Base-by-base conservation (phyloP, 2,329 filamentous ascomycete genomes). In the Diaporthe nobilis region DNA sequence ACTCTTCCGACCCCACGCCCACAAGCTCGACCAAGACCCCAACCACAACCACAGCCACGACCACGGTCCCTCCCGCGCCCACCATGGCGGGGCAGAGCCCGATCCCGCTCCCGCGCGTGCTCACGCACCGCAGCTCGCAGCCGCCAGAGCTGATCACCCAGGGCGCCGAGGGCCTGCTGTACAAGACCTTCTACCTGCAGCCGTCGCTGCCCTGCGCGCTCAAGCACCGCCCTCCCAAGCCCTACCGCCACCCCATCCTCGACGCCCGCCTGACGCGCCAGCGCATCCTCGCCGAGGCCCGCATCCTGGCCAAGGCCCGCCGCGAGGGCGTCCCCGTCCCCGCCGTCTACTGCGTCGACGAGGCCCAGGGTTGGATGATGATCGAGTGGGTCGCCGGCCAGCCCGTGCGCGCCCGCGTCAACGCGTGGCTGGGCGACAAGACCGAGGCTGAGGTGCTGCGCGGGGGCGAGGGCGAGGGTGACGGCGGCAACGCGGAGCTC, bases 81-180 rank as follows among this genome's bases (percentile, higher is more conserved):
- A 71, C 72, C 31, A 77, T 75, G 68, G 47, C 77, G 44, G 53
- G 47, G 49, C 65, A 75, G 44, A 81, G 80, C 67, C 75, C 80
- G 73, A 88, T 88, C 80, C 85, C 88, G 79, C 92, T 94, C 77
- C 93, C 93, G 51, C 84, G 87, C 47, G 89, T 93, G 79, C 93
- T 95, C 84, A 87, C 88, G 75, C 87, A 91, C 86, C 90, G 90
- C 82, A 87, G 90, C 77, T 87, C 91, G 53, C 84, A 87, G 79
- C 85, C 90, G 67, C 92, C 95, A 78, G 84, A 83, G 67, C 94
- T 98, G 81, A 91, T 98, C 80, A 93, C 95, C 75, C 97, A 98
- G 89, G 97, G 97, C 85, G 97, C 97, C 82, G 97, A 99, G 90
- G 96, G 95, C 76, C 95, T 96, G 78, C 91, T 99, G 82, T 98